Conservation (phyloP, 163 green algal species). For the Botryococcus braunii region DNA sequence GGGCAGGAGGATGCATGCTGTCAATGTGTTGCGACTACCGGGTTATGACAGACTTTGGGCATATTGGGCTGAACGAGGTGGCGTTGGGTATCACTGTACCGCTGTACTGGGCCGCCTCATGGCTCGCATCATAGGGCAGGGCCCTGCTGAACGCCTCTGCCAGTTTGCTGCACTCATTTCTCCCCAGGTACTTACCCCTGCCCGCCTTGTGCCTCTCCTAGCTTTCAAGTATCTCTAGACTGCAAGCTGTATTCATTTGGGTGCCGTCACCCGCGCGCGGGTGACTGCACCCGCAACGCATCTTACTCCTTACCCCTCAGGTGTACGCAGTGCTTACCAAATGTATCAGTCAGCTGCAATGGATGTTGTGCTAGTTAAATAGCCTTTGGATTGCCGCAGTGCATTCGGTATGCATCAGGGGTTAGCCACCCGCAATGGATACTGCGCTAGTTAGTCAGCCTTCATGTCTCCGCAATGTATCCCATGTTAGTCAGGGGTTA, state of each 20-base stretch:
- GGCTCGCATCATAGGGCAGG: conserved; percentile 21
- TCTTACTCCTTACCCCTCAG: no score
- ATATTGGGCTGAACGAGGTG: conserved; percentile 64
- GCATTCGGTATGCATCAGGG: no score
- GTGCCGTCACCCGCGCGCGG: not conserved
- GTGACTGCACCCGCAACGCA: no score
- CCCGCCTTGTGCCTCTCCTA: not conserved
- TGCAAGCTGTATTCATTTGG: not conserved
- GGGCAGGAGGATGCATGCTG: conserved; percentile 47
- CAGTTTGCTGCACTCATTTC: conserved; percentile 9
- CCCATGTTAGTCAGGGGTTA: no score
- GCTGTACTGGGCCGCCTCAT: conserved; percentile 42
- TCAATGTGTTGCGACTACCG: conserved; percentile 57
- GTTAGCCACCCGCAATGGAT: no score
- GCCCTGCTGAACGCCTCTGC: conserved; percentile 23
- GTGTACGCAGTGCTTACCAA: no score
- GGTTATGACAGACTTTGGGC: conserved; percentile 39
- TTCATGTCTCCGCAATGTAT: no score
- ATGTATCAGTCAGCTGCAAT: no score
- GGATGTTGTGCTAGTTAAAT: no score
- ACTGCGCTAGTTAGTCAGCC: no score
- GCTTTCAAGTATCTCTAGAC: not conserved
- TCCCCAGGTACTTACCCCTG: not conserved
- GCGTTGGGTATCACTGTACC: conserved; percentile 61
- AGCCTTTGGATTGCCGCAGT: no score